A percentile compares a stretch with the other conserved stretches of the same genome.
Conservation (phyloP, 768 basidiomycete genomes). For the Pleurotus sapidus region DNA sequence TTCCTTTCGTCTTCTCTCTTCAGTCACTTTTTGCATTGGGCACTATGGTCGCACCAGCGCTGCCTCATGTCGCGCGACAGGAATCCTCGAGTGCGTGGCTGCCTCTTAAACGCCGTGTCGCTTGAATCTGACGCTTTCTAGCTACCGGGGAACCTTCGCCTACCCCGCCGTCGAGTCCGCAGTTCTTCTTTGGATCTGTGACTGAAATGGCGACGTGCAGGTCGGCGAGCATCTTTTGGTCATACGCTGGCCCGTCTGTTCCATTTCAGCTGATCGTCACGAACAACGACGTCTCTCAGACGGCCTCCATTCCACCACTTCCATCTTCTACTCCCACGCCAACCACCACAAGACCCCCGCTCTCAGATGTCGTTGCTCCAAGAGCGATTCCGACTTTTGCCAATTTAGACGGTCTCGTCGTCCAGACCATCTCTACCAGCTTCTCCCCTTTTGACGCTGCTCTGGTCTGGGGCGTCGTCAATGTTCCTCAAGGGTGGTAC, state of each 20-base stretch:
- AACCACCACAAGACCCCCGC: not conserved
- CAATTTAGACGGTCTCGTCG: constrained; percentile 10
- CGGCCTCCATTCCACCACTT: constrained; percentile 11
- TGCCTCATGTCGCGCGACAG: constrained; percentile 1
- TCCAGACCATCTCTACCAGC: constrained; percentile 20
- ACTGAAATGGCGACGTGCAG: constrained; percentile 24
- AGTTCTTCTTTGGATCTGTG: constrained; percentile 18
- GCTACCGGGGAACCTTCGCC: constrained; percentile 10
- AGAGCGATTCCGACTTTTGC: constrained; percentile 15
- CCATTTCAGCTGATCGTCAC: constrained; percentile 33
- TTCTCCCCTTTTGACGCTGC: constrained; percentile 21
- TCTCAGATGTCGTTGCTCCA: not conserved
- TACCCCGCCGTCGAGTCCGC: constrained; percentile 8
- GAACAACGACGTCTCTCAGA: constrained; percentile 31
- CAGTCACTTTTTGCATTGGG: constrained; percentile 3
- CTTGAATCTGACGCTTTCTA: not conserved
- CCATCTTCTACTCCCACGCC: constrained; percentile 1
- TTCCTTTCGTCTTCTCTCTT: constrained; percentile 19
- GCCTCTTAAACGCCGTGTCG: constrained; percentile 12
- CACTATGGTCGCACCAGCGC: not conserved
- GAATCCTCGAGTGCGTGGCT: constrained; percentile 2
- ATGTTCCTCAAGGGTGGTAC: constrained; percentile 50
- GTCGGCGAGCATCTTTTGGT: constrained; percentile 31
- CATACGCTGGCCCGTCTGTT: constrained; percentile 28
- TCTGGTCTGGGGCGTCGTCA: constrained; percentile 45